Base-by-base conservation (phyloP, 352 stramenopile species). In the Pythium angustatum region DNA sequence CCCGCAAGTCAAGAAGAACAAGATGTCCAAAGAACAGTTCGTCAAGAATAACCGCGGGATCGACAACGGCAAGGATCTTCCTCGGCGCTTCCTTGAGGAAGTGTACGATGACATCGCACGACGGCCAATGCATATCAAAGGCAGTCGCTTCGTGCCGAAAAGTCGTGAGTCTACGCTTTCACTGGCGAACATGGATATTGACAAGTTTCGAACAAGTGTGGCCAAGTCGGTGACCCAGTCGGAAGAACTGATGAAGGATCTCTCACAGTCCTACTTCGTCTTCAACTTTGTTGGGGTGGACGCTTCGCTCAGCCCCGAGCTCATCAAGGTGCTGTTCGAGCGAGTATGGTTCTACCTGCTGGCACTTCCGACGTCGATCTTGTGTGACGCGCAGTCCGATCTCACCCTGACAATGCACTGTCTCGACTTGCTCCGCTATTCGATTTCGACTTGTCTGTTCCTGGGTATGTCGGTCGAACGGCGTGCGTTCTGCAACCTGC, bases 21-120 rank as follows among this genome's bases (percentile, higher is more conserved):
- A 96, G 67, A 99, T 99, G 96, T 98, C 94, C 0, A 96, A 95
- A 68, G 79, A 96, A 4, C 96, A 98, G 55, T 99, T 99, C 76
- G 80, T 99, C n/a, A 98, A 94, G 36, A 99, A 99, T 75, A 90
- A 99, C 50, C 81, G 94, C 50, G 94, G 92, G 6, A 96, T 98
- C 11, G 92, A 98, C 64, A 91, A 96, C 55, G 84, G 83, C 6
- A 91, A 90, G 28, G 91, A 98, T 52, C 77, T 99, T 12, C 90
- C 85, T 6, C 80, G 84, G 21, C 79, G 96, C 10, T 98, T 98
- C 52, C 78, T 99, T 19, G 89, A 94, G 53, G 76, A 87, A 17
- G 98, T 99, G 50, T 99, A 99, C 81, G 96, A 99, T 52, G 94
- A 93, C 54, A 98, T 99, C 61, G 82, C 91, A 19, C 74, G 78